Base-by-base conservation (phyloP, 75 land plant genomes). In the Pinus albicaulis region DNA sequence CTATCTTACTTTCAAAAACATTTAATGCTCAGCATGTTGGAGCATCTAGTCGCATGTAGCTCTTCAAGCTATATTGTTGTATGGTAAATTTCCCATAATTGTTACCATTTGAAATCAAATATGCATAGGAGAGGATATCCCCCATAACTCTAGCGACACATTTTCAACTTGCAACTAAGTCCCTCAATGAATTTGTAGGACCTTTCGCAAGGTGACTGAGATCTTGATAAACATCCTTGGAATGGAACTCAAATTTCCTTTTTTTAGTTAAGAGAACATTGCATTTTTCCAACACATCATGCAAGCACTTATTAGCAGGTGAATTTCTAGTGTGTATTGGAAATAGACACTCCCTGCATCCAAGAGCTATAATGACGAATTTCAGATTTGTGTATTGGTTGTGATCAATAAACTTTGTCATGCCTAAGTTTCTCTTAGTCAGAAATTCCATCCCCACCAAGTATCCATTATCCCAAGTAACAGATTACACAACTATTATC, bases 391-490 rank as follows among this genome's bases (percentile, higher is more conserved):
- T 93, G 78, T 89, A 96, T 62, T 94, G 99, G 73, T 88, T 89
- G 78, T 94, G 98, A 79, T 96, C 99, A 68, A 92, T 84, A 66
- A 96, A 94, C n/a, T n/a, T n/a, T n/a, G n/a, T n/a, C n/a, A n/a
- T n/a, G n/a, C n/a, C n/a, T n/a, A n/a, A n/a, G n/a, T n/a, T n/a
- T n/a, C n/a, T n/a, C n/a, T n/a, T n/a, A n/a, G n/a, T n/a, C n/a
- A n/a, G n/a, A n/a, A n/a, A n/a, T n/a, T n/a, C n/a, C n/a, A n/a
- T n/a, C n/a, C n/a, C n/a, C n/a, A n/a, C n/a, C n/a, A n/a, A n/a
- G n/a, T n/a, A n/a, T n/a, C n/a, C n/a, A n/a, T n/a, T n/a, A n/a
- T n/a, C n/a, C n/a, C n/a, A n/a, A n/a, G n/a, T n/a, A n/a, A n/a
- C n/a, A n/a, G n/a, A n/a, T n/a, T n/a, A n/a, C n/a, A n/a, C n/a